Base-by-base conservation (phyloP, 2,329 filamentous ascomycete species). In the Penicillium sp. region DNA sequence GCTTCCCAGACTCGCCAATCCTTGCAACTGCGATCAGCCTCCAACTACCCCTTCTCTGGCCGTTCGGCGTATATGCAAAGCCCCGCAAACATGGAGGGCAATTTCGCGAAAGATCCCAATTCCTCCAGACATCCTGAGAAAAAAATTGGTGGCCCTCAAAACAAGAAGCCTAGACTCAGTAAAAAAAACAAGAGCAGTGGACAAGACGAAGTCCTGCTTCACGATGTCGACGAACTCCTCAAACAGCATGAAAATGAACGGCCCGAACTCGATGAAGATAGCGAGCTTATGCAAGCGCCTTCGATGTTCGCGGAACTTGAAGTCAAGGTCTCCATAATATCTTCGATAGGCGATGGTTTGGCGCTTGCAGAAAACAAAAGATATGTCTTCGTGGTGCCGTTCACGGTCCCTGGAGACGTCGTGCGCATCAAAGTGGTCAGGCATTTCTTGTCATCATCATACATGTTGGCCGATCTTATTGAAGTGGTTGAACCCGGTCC, bases 261-360 rank as follows among this genome's bases (percentile, higher is more conserved):
- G 23, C 60, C 67, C 13, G 67, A 70, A 7, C 43, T 55, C 43
- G 68, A 70, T 4, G 65, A 61, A 3, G 67, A 69, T 1, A 60
- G 61, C 3, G 55, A 57, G 27, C 55, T 60, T 26, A 55, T 61
- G n/a, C 51, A 57, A 19, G 61, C 91, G 2, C 88, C 89, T 1
- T 83, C 87, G 61, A 79, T 79, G 36, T 88, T 88, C 55, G 82
- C 84, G 6, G 90, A 96, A 70, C 84, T 94, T 38, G 87, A 96
- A 49, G 83, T 97, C 38, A 85, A 88, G n/a, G 86, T 97, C 54
- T 74, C 85, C 7, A 84, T 89, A 61, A 79, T 97, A 32, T 96
- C 93, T 0, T 97, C 93, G 0, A 96, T 90, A 0, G 94, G 94
- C 49, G 94, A 97, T 63, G 94, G 91, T 2, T 81, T 99, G 52